These are phyloP conservation scores for Populus alba DNA, from an alignment of 345 rosid species.

Conservation along the genomic window DNA sequence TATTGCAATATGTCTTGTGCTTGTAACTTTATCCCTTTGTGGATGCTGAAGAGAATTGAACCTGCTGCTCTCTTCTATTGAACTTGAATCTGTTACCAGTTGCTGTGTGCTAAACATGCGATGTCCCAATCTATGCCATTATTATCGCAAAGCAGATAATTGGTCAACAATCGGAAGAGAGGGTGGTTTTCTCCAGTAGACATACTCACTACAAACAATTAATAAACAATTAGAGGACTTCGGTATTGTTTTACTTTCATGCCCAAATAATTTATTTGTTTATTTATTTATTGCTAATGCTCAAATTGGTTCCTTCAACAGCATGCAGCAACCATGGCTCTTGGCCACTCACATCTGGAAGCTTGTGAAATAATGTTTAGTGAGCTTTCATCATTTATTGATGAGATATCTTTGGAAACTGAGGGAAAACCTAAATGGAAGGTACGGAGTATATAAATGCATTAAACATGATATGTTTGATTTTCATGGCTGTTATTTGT, in stretches of 20 bases:
- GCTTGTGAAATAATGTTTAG: conserved; percentile 93
- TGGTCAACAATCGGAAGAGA: background rate
- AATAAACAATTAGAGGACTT: background rate
- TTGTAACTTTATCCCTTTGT: background rate
- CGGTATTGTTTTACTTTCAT: background rate
- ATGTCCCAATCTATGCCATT: background rate
- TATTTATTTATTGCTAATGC: background rate
- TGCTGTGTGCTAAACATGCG: background rate
- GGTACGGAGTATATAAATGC: conserved; percentile 37
- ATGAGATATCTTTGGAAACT: conserved; percentile 86
- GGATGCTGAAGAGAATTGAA: background rate
- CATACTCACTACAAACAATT: no score
- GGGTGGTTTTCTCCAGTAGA: no score
- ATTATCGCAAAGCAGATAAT: background rate
- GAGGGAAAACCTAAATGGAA: conserved; percentile 98
- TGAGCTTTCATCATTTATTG: conserved; percentile 84
- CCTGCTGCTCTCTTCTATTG: background rate
- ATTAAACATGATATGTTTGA: background rate
- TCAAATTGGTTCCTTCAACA: conserved; percentile 24
- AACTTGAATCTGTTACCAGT: background rate
- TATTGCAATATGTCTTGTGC: background rate
- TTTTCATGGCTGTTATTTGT: background rate
- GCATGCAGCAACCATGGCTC: conserved; percentile 98
- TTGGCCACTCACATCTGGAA: conserved; percentile 96
- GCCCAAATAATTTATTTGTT: background rate